These are phyloP conservation scores for Clonostachys sp. DNA, from an alignment of 2,329 filamentous ascomycete species.

Conservation along the genomic window DNA sequence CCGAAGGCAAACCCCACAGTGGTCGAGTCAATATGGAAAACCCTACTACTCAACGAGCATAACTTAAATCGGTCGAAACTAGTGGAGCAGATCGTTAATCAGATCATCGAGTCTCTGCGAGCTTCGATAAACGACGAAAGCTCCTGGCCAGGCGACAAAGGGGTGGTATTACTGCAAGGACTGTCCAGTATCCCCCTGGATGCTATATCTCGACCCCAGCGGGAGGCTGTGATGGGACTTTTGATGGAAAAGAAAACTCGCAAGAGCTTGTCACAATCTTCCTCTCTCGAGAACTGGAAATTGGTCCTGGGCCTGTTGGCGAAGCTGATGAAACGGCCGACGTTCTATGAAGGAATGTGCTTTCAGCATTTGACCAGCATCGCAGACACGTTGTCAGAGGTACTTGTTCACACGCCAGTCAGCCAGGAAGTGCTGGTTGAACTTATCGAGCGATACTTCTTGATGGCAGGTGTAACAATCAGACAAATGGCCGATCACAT, in stretches of 20 bases:
- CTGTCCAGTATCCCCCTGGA: constrained; percentile 29
- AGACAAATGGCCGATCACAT: constrained; percentile 38
- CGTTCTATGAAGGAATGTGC: constrained; percentile 41
- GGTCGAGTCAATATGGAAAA: constrained; percentile 18
- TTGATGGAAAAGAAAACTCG: constrained; percentile 8
- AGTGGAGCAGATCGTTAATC: constrained; percentile 20
- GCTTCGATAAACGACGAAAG: constrained; percentile 16
- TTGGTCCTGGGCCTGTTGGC: constrained; percentile 36
- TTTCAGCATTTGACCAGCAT: constrained; percentile 29
- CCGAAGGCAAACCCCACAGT: constrained; percentile 7
- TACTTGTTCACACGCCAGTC: neutral
- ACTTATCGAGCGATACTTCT: constrained; percentile 22
- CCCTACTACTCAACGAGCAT: constrained; percentile 27
- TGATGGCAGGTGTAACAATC: constrained; percentile 22
- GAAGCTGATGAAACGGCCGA: constrained; percentile 45
- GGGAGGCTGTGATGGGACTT: constrained; percentile 34
- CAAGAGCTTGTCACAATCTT: constrained; percentile 6
- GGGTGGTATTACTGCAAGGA: constrained; percentile 19
- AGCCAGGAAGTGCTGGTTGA: constrained; percentile 19
- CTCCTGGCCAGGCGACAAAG: constrained; percentile 19
- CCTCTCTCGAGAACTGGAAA: constrained; percentile 23
- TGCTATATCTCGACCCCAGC: constrained; percentile 31
- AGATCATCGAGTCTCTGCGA: constrained; percentile 19
- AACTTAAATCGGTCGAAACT: constrained; percentile 27
- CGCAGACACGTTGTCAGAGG: constrained; percentile 18